phyloP scores from a whole-genome alignment of 805 yeast species.

The Yarrowia osloensis region DNA sequence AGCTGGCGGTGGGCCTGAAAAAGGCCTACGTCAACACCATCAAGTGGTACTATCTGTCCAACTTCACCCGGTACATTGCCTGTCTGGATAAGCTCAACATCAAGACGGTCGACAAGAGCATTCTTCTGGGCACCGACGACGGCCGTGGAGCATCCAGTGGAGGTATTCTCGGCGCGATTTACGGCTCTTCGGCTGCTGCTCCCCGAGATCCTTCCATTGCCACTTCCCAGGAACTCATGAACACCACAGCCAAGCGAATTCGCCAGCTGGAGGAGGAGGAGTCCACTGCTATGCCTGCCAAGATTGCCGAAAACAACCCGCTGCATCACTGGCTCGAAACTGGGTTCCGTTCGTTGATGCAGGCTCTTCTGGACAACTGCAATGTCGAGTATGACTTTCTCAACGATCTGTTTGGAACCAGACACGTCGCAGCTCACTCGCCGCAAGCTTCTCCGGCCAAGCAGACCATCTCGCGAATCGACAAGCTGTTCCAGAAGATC shows the following conservation, averaged over 20 bases:
- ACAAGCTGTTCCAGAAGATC: slow-evolving; percentile 48
- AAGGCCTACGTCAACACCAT: slow-evolving; percentile 85
- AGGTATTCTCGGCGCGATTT: slow-evolving; percentile 35
- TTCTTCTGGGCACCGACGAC: slow-evolving; percentile 55
- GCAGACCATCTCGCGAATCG: slow-evolving; percentile 21
- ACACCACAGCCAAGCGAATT: slow-evolving; percentile 24
- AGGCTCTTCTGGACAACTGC: slow-evolving; percentile 74
- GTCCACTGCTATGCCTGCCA: slow-evolving; percentile 72
- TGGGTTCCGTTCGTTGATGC: slow-evolving; percentile 68
- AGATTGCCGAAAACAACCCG: slow-evolving; percentile 78
- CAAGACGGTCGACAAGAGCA: slow-evolving; percentile 55
- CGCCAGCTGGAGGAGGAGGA: slow-evolving; percentile 43
- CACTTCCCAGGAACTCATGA: slow-evolving; percentile 36
- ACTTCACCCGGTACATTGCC: slow-evolving; percentile 73
- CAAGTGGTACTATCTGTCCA: slow-evolving; percentile 86
- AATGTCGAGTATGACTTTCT: slow-evolving; percentile 75
- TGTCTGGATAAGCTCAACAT: slow-evolving; percentile 67
- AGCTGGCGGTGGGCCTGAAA: slow-evolving; percentile 69
- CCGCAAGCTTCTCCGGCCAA: slow-evolving; percentile 24
- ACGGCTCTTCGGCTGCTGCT: slow-evolving; percentile 26
- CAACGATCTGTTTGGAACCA: slow-evolving; percentile 65
- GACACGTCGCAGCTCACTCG: slow-evolving; percentile 41
- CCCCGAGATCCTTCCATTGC: slow-evolving; percentile 57
- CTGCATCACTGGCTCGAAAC: slow-evolving; percentile 69
- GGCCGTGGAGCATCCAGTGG: neutral